Conservation (phyloP, 1,139 yeast species). For the Candida tetrigidarum region DNA sequence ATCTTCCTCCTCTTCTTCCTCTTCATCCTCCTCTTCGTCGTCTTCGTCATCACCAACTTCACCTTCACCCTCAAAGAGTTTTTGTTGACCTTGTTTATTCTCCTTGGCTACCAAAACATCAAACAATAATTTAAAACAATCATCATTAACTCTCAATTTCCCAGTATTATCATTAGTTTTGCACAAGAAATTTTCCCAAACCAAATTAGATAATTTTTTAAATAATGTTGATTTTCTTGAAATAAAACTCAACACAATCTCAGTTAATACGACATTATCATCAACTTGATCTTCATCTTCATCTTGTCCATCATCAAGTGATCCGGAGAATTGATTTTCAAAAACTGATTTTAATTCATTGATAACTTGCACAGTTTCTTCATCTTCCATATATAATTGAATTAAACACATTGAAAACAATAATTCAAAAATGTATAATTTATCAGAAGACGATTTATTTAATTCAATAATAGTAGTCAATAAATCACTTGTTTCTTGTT, state of each 20-base stretch:
- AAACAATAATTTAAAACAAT: slow-evolving; percentile 60
- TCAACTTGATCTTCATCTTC: slow-evolving; percentile 31
- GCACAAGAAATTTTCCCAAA: slow-evolving; percentile 69
- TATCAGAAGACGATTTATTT: slow-evolving; percentile 21
- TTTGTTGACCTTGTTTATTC: slow-evolving; percentile 79
- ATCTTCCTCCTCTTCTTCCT: slow-evolving; percentile 31
- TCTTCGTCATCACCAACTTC: slow-evolving; percentile 30
- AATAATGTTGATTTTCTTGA: slow-evolving; percentile 73
- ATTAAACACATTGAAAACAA: slow-evolving; percentile 77
- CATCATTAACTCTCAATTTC: slow-evolving; percentile 36
- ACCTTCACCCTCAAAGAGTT: slow-evolving; percentile 69
- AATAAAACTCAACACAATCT: slow-evolving; percentile 74
- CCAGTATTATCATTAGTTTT: slow-evolving; percentile 31
- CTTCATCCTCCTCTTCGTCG: background rate
- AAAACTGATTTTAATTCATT: slow-evolving; percentile 69
- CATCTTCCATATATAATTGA: slow-evolving; percentile 79
- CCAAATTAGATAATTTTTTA: slow-evolving; percentile 70
- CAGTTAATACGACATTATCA: slow-evolving; percentile 70
- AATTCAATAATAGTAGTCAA: slow-evolving; percentile 49
- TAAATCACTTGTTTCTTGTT: slow-evolving; percentile 52
- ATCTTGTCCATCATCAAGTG: slow-evolving; percentile 18
- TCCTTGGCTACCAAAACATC: slow-evolving; percentile 78
- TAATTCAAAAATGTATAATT: slow-evolving; percentile 59
- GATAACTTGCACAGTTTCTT: slow-evolving; percentile 75
- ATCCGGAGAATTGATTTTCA: slow-evolving; percentile 37